phyloP scores from a whole-genome alignment of 441 rosid genomes.

The Erodium texanum region DNA sequence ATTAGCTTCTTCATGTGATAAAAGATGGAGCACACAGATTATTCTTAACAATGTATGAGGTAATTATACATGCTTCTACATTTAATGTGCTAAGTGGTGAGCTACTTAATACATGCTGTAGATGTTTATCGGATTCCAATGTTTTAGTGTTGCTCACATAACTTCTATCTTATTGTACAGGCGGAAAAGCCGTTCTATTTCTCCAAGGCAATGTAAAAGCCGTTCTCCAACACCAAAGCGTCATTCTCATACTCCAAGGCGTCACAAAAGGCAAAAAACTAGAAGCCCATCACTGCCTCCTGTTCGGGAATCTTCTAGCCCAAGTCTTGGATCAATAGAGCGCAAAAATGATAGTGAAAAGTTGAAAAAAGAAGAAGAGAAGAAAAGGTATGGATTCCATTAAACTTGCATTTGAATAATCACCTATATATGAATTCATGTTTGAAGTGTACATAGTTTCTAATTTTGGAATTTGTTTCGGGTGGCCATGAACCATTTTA shows the following conservation, averaged over 20 bases:
- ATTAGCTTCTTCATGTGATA: constrained; percentile 87
- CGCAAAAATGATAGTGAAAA: constrained; percentile 56
- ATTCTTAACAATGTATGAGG: constrained; percentile 80
- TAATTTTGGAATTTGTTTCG: background rate
- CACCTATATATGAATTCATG: background rate
- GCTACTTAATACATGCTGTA: constrained; percentile 26
- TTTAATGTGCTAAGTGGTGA: constrained; percentile 36
- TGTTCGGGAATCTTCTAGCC: constrained; percentile 42
- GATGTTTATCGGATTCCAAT: constrained; percentile 20
- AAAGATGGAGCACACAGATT: constrained; percentile 82
- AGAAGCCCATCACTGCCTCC: constrained; percentile 70
- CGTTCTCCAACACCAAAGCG: constrained; percentile 57
- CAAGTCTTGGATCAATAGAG: constrained; percentile 60
- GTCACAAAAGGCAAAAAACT: constrained; percentile 66
- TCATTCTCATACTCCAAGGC: constrained; percentile 64
- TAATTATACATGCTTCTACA: constrained; percentile 62
- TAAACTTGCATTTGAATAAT: background rate
- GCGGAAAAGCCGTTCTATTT: constrained; percentile 72
- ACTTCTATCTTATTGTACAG: constrained; percentile 42
- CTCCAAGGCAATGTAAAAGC: constrained; percentile 60
- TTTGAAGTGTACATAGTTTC: background rate
- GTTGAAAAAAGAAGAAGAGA: constrained; percentile 74
- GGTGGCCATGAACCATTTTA: too few species aligned
- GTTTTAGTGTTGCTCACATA: constrained; percentile 36
- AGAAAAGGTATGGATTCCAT: constrained; percentile 54